phyloP scores from a whole-genome alignment of 805 yeast species.

The Ogataea kodamae region DNA sequence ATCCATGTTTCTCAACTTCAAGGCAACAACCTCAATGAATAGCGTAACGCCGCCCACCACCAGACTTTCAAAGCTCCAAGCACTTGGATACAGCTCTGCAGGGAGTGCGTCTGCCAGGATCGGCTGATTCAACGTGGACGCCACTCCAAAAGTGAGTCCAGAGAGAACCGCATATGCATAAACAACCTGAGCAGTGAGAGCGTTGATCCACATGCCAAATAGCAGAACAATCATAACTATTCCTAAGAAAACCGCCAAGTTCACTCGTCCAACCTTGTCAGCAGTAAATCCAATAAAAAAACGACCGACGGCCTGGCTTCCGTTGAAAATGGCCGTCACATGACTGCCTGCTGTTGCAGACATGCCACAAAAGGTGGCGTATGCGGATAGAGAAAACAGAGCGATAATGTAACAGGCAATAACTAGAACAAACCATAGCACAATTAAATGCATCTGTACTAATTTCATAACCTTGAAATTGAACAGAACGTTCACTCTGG shows the following conservation, averaged over 20 bases:
- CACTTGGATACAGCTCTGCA: conserved; percentile 30
- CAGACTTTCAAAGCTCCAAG: conserved; percentile 29
- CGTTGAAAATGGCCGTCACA: conserved; percentile 44
- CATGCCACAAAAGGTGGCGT: conserved; percentile 46
- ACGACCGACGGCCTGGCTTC: conserved; percentile 48
- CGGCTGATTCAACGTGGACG: conserved; percentile 31
- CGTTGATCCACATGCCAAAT: conserved; percentile 45
- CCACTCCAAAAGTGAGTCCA: conserved; percentile 47
- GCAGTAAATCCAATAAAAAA: conserved; percentile 46
- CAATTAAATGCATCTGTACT: conserved; percentile 16
- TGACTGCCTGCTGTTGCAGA: conserved; percentile 41
- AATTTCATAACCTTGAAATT: conserved; percentile 19
- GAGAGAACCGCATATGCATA: conserved; percentile 37
- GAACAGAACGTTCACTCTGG: conserved; percentile 20
- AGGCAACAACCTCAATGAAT: conserved; percentile 30
- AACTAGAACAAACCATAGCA: conserved; percentile 32
- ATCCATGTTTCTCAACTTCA: conserved; percentile 23
- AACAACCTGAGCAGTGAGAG: conserved; percentile 33
- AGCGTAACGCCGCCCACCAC: conserved; percentile 29
- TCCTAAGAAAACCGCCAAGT: conserved; percentile 38
- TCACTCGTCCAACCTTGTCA: conserved; percentile 46
- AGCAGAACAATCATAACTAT: conserved; percentile 34
- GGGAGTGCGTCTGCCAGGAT: conserved; percentile 30
- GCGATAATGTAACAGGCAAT: conserved; percentile 43
- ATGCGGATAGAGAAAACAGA: conserved; percentile 47